Conservation (phyloP, 2,329 filamentous ascomycete genomes). For the Colletotrichum endophyticum region DNA sequence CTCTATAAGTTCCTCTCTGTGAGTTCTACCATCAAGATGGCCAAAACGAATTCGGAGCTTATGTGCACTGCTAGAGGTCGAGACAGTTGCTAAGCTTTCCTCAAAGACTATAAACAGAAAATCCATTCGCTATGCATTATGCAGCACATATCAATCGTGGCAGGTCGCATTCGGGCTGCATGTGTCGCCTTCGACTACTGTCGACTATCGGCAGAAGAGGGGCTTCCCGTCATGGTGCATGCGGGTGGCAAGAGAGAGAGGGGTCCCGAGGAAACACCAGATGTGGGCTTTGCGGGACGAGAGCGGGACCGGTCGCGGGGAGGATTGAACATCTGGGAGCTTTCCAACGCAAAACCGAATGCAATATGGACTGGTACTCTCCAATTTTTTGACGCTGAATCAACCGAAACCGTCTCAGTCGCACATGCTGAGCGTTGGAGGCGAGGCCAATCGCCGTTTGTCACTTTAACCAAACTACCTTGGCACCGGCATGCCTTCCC, state of each 20-base stretch:
- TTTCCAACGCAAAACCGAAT: background rate
- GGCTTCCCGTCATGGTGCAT: background rate
- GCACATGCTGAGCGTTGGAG: background rate
- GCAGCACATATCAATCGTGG: background rate
- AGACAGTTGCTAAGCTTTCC: background rate
- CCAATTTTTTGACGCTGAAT: background rate
- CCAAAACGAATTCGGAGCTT: background rate
- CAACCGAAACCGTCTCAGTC: background rate
- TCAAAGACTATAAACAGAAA: background rate
- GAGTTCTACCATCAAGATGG: background rate
- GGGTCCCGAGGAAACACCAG: background rate
- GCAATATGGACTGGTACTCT: background rate
- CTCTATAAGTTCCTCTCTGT: background rate
- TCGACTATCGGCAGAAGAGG: background rate
- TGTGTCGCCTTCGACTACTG: background rate
- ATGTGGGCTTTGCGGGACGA: background rate
- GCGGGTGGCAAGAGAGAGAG: background rate
- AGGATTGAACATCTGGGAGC: background rate
- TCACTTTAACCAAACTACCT: slow-evolving; percentile 32
- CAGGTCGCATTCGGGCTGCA: background rate
- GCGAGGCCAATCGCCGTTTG: background rate
- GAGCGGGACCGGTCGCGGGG: background rate
- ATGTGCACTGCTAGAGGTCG: background rate
- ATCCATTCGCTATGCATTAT: background rate
- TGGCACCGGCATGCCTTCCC: background rate